Conservation (phyloP, 768 basidiomycete species). For the Termitomyces eurrhizus region DNA sequence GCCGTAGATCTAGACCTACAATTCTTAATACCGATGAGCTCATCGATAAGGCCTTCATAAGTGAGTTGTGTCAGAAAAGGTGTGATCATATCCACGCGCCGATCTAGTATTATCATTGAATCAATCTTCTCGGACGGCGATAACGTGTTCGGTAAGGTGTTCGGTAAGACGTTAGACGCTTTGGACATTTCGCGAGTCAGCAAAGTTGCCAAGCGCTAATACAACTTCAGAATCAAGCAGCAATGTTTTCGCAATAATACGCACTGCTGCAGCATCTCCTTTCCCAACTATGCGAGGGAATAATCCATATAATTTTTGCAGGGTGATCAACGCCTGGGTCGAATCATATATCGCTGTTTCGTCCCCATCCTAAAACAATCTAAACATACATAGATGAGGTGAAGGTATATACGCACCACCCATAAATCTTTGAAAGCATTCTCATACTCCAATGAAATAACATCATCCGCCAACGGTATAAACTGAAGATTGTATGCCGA, state of each 20-base stretch:
- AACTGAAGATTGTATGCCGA: slow-evolving; percentile 89
- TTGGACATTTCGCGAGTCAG: slow-evolving; percentile 58
- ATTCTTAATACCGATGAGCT: slow-evolving; percentile 85
- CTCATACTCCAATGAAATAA: slow-evolving; percentile 86
- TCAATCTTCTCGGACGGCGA: slow-evolving; percentile 66
- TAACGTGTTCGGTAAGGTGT: slow-evolving; percentile 35
- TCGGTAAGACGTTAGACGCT: slow-evolving; percentile 28
- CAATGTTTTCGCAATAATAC: slow-evolving; percentile 2
- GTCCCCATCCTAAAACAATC: slow-evolving; percentile 72
- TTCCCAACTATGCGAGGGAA: slow-evolving; percentile 94
- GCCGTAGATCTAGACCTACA: slow-evolving; percentile 45
- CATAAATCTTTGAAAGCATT: slow-evolving; percentile 85
- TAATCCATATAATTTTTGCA: slow-evolving; percentile 81
- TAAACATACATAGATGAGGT: background rate
- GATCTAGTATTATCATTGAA: slow-evolving; percentile 83
- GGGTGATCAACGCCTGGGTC: slow-evolving; percentile 75
- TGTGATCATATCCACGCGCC: slow-evolving; percentile 92
- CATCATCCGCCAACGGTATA: slow-evolving; percentile 90
- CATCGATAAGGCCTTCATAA: slow-evolving; percentile 94
- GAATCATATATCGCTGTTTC: slow-evolving; percentile 89
- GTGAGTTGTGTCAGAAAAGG: slow-evolving; percentile 94
- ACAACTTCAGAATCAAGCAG: slow-evolving; percentile 1
- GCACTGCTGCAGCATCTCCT: slow-evolving; percentile 80
- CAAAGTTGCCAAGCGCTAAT: slow-evolving; percentile 72
- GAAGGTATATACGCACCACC: slow-evolving; percentile 58